These are phyloP conservation scores for Gleditsia sinensis DNA, from an alignment of 306 rosid species.

Conservation along the genomic window DNA sequence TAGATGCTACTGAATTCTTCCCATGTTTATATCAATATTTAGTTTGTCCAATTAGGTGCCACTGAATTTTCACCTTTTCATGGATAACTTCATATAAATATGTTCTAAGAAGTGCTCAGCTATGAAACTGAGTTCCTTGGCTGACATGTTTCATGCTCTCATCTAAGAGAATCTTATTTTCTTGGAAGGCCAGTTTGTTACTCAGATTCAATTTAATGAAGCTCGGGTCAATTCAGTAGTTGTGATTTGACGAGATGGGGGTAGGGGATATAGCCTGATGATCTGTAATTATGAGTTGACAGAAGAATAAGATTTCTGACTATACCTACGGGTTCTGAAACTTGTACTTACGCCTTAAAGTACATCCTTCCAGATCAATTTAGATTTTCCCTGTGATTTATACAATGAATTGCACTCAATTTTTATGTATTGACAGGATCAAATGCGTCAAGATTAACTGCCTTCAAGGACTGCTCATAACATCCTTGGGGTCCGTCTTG, in stretches of 20 bases:
- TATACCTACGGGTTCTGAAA: too few relatives aligned
- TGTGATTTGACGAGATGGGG: neutral
- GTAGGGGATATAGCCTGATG: too few relatives aligned
- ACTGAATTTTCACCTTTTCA: slow-evolving; percentile 33
- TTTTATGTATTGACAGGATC: too few relatives aligned
- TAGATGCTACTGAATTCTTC: slow-evolving; percentile 47
- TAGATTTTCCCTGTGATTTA: too few relatives aligned
- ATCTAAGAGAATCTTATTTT: slow-evolving; percentile 22
- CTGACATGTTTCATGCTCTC: slow-evolving; percentile 11
- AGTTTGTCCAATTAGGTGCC: slow-evolving; percentile 42
- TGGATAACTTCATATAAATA: slow-evolving; percentile 42
- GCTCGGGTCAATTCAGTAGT: slow-evolving; percentile 5
- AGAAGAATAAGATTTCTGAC: neutral
- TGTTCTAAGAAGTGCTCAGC: slow-evolving; percentile 25
- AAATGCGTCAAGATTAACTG: too few relatives aligned
- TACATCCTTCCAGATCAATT: too few relatives aligned
- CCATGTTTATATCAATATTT: slow-evolving; percentile 55
- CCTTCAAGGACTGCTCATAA: too few relatives aligned
- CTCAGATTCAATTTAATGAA: neutral
- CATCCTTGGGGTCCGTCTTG: too few relatives aligned
- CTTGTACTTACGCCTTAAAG: too few relatives aligned
- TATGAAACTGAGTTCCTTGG: slow-evolving; percentile 29
- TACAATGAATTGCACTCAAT: too few relatives aligned
- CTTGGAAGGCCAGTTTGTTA: neutral
- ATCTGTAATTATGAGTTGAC: neutral